Base-by-base conservation (phyloP, 441 rosid genomes). In the Rhodomyrtus psidioides region DNA sequence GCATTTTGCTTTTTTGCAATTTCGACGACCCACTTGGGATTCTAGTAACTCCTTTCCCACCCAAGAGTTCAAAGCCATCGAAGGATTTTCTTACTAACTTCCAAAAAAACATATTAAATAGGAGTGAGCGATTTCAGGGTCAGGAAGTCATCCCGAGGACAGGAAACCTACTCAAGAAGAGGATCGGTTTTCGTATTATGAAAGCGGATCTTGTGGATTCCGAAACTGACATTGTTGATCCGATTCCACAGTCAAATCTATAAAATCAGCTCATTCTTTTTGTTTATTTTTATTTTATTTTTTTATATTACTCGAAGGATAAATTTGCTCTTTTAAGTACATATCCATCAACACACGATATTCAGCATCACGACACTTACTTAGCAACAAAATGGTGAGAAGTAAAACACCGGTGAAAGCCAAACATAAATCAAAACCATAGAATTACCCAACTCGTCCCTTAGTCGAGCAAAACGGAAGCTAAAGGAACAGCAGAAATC, bases 351-450 rank as follows among this genome's bases (percentile, higher is more conserved):
- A 30, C 13, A 4, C 5, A 1, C 6, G 8, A 30, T 30, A 16
- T 7, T 30, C 5, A 30, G 5, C 16, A 30, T 24, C 6, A 0
- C 6, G 19, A 7, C n/a, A n/a, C n/a, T n/a, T 30, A 17, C 5
- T 4, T 60, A 28, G 12, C 6, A 15, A 28, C 24, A 8, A 62
- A 30, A 17, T 0, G 0, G 12, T 2, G 3, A 62, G 24, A 62
- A 62, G 75, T 30, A 30, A 30, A 62, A 4, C 12, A 4, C 44
- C 23, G 0, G 24, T 3, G 16, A 8, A 60, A 62, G 75, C 44
- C 75, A 30, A 30, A 62, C 5, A 4, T 8, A 24, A 65, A 19
- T 34, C 14, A 19, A 65, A 19, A 65, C 46, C 14, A 5, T 1
- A 4, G 26, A 9, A 34, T 65, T 65, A 34, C 34, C 49, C 49